These are phyloP conservation scores for Paramecium octaurelia DNA, from an alignment of 73 alveolate species.

Conservation along the genomic window DNA sequence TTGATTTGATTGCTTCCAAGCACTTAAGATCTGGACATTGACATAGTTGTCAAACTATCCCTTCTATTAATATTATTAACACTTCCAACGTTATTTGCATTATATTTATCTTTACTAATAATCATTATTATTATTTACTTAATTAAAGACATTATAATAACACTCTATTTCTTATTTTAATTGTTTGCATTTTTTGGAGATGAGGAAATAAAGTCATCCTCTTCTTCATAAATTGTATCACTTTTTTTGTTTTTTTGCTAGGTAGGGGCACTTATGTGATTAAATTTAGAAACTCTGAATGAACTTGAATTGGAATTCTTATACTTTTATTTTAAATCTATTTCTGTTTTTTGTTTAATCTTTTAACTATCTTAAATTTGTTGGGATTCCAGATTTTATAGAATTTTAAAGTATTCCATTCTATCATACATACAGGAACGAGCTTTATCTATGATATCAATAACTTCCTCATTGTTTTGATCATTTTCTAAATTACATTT, in stretches of 20 bases:
- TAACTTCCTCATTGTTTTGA: background rate
- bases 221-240: slow-evolving; percentile 13
- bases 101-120: background rate
- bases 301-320: background rate
- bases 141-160: background rate
- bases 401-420: background rate
- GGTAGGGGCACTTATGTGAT: background rate
- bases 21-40: background rate
- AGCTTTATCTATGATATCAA: background rate
- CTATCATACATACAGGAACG: background rate
- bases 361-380: background rate
- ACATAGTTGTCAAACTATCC: background rate
- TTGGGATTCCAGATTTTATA: background rate
- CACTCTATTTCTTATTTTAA: background rate
- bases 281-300: background rate
- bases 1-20: background rate
- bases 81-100: background rate
- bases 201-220: background rate
- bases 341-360: background rate
- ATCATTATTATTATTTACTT: background rate
- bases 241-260: background rate
- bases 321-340: background rate
- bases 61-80: background rate
- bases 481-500: slow-evolving; percentile 4
- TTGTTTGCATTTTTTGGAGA: background rate